Conservation (phyloP, 352 stramenopile genomes). For the Phytophthora sp. region DNA sequence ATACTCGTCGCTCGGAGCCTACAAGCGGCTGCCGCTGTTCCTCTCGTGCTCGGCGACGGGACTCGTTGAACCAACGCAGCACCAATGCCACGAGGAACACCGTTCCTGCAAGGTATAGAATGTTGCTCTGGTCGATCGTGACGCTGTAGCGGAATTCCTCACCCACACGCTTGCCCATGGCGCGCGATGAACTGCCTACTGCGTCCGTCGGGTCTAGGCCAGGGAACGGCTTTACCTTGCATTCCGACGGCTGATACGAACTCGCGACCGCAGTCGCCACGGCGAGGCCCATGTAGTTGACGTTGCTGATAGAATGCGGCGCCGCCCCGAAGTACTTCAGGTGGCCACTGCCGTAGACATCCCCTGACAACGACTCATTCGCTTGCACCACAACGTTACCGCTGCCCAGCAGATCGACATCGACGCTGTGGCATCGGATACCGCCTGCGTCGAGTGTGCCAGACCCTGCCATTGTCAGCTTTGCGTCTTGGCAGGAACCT, state of each 20-base stretch:
- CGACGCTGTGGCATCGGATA: conserved; percentile 20
- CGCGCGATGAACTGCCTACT: neutral
- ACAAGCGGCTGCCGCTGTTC: conserved; percentile 23
- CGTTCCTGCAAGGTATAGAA: conserved; percentile 6
- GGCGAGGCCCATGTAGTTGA: conserved; percentile 27
- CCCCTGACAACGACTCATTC: conserved; percentile 18
- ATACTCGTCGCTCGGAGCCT: conserved; percentile 7
- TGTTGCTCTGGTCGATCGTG: conserved; percentile 8
- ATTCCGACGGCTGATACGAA: conserved; percentile 16
- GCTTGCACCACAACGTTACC: conserved; percentile 33
- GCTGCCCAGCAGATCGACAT: conserved; percentile 27
- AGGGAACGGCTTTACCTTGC: conserved; percentile 2
- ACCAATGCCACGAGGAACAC: conserved; percentile 25
- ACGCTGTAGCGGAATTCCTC: conserved; percentile 2
- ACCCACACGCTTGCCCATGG: neutral
- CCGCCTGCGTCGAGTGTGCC: conserved; percentile 24
- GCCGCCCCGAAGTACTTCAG: conserved; percentile 16
- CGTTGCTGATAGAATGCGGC: conserved; percentile 25
- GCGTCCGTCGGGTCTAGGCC: neutral
- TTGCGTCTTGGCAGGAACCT: conserved; percentile 13
- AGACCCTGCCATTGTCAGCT: conserved; percentile 13
- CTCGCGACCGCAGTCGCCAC: neutral
- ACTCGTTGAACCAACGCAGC: conserved; percentile 34
- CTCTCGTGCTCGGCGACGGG: conserved; percentile 19
- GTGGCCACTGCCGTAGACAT: conserved; percentile 27